Evolutionary conservation across 169 alveolate genomes (phyloP), one percentile per base, ranked within the genome.

Genomic region (Eimeria necatrix): DNA sequence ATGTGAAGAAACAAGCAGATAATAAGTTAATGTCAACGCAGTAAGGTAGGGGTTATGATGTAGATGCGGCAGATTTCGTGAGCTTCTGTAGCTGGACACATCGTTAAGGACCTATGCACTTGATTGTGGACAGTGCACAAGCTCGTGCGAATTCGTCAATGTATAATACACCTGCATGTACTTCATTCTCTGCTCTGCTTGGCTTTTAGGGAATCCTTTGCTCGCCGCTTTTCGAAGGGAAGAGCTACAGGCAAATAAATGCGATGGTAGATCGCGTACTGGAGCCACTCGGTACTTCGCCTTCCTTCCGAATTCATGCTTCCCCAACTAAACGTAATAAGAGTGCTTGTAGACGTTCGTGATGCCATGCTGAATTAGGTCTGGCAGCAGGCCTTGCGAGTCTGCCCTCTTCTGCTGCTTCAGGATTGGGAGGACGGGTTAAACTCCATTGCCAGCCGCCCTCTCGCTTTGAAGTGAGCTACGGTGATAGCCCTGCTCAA

Each of bases 151-250:
- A 32, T 2, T 32, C 41, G 41, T 32, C 0, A 32, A 32, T 32
- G 41, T 32, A 32, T 32, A 32, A 32, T 32, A 32, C 41, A 32
- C 41, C 0, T 32, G 41, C 41, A 32, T 32, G 41, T 32, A 32
- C 41, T 32, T 32, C 41, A 32, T 64, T 64, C 7, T 87, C 49
- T 60, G 41, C 48, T 32, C 41, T 32, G 41, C 41, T 51, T 52
- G 46, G 46, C 49, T 49, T 74, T 41, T 86, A 98, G 98, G 99
- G 99, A 0, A 96, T 98, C 48, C 88, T 98, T n/a, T 98, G 99
- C 73, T 98, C 99, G 24, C 99, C 99, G 49, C 92, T 97, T 18
- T 98, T 98, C 84, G 99, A 98, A 86, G 98, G 98, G 83, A 98
- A 98, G 88, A 95, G 97, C 48, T 97, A 98, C 94, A 56, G 92